Evolutionary conservation across 129 eudicot species (phyloP), one percentile per base, ranked within the genome.

Genomic region (Erigeron canadensis): DNA sequence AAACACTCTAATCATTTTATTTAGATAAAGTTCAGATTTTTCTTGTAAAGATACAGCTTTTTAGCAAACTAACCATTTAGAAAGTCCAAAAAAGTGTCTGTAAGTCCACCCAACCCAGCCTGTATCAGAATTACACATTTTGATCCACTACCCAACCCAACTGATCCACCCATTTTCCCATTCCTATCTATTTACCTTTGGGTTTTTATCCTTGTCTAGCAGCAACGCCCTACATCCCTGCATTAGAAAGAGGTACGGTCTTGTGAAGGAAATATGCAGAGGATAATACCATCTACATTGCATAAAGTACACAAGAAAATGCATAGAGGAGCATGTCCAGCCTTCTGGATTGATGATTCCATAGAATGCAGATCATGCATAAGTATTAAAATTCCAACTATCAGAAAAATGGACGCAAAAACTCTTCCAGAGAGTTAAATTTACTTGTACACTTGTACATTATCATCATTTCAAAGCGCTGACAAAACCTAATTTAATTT

Each of bases 211-310:
- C 70, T 89, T 94, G 79, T 94, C 99, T 41, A 87, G 9, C 51
- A 94, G 87, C 73, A 94, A 84, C 8, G 99, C 99, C 71, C 97
- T 77, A 82, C 96, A 94, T 55, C 99, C 99, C 99, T 94, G 95
- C 80, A 81, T 12, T 50, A 44, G 7, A 63, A 64, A 73, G 34
- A 64, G 66, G 55, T 60, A 60, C 10, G 11, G 43, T 16, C 7
- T 34, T 38, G 17, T 60, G n/a, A 60, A 60, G 7, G 8, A 10
- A 12, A 23, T n/a, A n/a, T n/a, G n/a, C n/a, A n/a, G n/a, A n/a
- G 6, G 5, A 47, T 47, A 13, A 6, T 47, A 47, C 54, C 54
- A 47, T 47, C 54, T 47, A 47, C 21, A 53, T 16, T n/a, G 4
- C 23, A 4, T 53, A 6, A 53, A 53, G 58, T 53, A 53, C 10